Conservation (phyloP, 192 early-diverging fungal genomes). For the Rhizoclosmatium sp. region DNA sequence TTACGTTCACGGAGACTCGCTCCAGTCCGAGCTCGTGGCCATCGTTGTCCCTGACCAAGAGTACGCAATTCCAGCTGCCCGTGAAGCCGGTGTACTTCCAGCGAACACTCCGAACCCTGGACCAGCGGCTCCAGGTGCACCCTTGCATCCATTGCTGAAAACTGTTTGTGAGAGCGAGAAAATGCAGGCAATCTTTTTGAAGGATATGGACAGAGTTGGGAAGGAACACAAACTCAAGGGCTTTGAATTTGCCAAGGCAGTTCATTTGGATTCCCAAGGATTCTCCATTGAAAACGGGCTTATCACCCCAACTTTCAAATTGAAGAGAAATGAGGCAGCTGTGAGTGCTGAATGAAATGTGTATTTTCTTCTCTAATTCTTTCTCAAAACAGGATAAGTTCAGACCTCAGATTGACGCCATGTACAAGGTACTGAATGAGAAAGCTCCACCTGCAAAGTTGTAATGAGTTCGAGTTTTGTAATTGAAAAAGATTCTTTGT, state of each 20-base stretch:
- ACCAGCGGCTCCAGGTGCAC: slow-evolving; percentile 44
- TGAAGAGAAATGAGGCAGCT: slow-evolving; percentile 59
- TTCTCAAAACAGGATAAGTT: slow-evolving; percentile 42
- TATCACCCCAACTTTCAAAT: slow-evolving; percentile 63
- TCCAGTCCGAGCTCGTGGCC: slow-evolving; percentile 84
- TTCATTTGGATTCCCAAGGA: slow-evolving; percentile 74
- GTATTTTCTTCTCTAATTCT: neutral
- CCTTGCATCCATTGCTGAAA: slow-evolving; percentile 38
- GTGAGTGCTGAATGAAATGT: slow-evolving; percentile 15
- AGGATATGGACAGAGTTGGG: slow-evolving; percentile 65
- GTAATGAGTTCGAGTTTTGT: neutral
- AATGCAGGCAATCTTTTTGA: slow-evolving; percentile 49
- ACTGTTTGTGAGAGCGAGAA: slow-evolving; percentile 44
- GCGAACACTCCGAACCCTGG: slow-evolving; percentile 49
- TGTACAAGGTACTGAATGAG: slow-evolving; percentile 61
- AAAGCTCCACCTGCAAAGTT: slow-evolving; percentile 32
- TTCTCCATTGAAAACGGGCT: slow-evolving; percentile 83
- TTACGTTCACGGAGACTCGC: slow-evolving; percentile 94
- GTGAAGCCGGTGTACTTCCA: slow-evolving; percentile 49
- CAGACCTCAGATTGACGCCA: slow-evolving; percentile 57
- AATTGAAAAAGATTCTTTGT: neutral
- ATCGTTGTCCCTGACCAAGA: slow-evolving; percentile 81
- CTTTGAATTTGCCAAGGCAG: slow-evolving; percentile 85
- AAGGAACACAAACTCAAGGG: slow-evolving; percentile 81
- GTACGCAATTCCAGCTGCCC: slow-evolving; percentile 45